These are phyloP conservation scores for Diversispora eburnea DNA, from an alignment of 192 early-diverging fungal genomes.

Conservation along the genomic window DNA sequence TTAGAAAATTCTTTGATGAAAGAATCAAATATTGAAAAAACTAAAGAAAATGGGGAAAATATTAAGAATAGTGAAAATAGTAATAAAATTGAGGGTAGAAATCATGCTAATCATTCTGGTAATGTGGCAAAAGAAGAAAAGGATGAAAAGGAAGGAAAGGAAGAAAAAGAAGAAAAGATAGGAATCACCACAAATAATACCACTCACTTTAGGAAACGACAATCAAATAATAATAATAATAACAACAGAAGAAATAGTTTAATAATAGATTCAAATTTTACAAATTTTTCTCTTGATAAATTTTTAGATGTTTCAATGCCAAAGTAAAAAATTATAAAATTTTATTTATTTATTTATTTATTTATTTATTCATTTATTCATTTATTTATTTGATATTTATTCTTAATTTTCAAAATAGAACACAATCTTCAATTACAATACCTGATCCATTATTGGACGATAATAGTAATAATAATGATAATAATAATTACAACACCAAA, in stretches of 20 bases:
- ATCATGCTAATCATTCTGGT: too few relatives aligned
- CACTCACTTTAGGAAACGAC: background rate
- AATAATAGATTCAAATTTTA: background rate
- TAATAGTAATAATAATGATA: background rate
- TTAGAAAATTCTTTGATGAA: too few relatives aligned
- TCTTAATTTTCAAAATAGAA: background rate
- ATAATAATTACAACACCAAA: background rate
- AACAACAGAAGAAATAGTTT: background rate
- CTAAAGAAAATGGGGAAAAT: too few relatives aligned
- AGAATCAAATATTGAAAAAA: too few relatives aligned
- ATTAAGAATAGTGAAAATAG: too few relatives aligned
- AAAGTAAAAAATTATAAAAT: slow-evolving; percentile 2
- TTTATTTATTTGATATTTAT: background rate
- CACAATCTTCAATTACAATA: background rate
- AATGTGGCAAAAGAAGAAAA: too few relatives aligned
- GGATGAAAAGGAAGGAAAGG: too few relatives aligned
- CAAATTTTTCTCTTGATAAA: slow-evolving; percentile 4
- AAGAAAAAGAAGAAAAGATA: too few relatives aligned
- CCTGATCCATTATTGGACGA: background rate
- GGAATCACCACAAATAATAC: background rate
- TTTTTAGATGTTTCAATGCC: slow-evolving; percentile 27
- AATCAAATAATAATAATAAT: background rate
- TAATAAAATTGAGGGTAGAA: too few relatives aligned
- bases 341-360: background rate
- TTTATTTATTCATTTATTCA: background rate